Evolutionary conservation across 129 eudicot species (phyloP), one percentile per base, ranked within the genome.

Genomic region (Flaveria brownii): DNA sequence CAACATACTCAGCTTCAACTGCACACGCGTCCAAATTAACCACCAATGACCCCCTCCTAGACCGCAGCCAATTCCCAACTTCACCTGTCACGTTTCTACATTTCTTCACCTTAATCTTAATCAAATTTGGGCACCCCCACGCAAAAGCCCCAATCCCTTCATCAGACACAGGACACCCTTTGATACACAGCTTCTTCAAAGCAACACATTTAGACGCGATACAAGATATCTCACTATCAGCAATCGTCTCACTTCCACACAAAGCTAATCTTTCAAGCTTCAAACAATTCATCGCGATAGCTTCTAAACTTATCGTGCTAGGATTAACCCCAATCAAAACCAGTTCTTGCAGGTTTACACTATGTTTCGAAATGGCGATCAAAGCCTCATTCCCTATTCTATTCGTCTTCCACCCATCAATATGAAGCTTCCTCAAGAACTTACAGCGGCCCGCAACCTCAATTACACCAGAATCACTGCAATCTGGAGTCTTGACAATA

Each of bases 21-120:
- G 81, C 92, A 60, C 73, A 83, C 8, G 74, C 87, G 73, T 91
- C 97, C 82, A 91, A 68, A 78, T 80, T 84, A 23, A 91, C 89
- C 65, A 86, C 80, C 81, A 91, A 71, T 0, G 86, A 68, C 30
- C 83, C 85, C 85, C 91, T 88, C 75, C 63, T 86, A 28, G 79
- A 84, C 85, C 88, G 86, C 69, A 90, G 74, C 86, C 84, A 83
- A 70, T 84, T 88, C 3, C 83, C 88, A 72, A 81, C 84, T 7
- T 82, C 91, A 43, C 84, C 59, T 0, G 91, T 88, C 63, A 91
- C 97, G 11, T 78, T 88, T 61, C 87, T 87, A 77, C 96, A 90
- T 81, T 90, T 90, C 83, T 77, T 77, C 74, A 77, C 80, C 74
- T 80, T 80, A 36, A 80, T 73, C 74, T 80, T 73, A 72, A 80